Base-by-base conservation (phyloP, 2,329 filamentous ascomycete species). In the Cytospora mali region DNA sequence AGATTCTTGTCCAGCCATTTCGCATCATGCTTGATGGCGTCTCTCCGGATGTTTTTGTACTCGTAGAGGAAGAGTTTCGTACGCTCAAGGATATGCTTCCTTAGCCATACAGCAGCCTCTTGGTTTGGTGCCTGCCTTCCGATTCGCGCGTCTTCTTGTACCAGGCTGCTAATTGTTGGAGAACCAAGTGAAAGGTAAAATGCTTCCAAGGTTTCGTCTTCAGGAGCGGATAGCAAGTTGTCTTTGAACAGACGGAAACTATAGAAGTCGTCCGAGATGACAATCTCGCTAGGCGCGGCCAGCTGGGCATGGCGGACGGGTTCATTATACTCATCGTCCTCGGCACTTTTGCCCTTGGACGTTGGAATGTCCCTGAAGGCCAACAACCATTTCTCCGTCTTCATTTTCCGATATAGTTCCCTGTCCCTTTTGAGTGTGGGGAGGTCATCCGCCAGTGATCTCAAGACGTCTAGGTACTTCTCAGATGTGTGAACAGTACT, bases 1-100 rank as follows among this genome's bases (percentile, higher is more conserved):
- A 99, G 78, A 68, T 96, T 90, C 71, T 92, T 91, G 70, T 96
- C 92, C 13, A 99, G 80, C 95, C 95, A 99, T 69, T 90, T 91
- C 7, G 87, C 84, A 73, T 98, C 93, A 70, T 95, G 92, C 68
- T 89, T 90, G 71, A 99, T 88, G n/a, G 84, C 81, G 64, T 96
- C 91, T 5, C 84, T 81, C 39, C 88, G 84, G 72, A 94, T 90
- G 70, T 91, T 82, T 27, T 79, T 72, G 63, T 86, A 86, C 66
- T 88, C 93, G 71, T 97, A 90, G 29, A 99, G 80, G 74, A 98
- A 99, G 28, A 99, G 83, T 67, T 94, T 91, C 59, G 90, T 89
- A 60, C 95, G 87, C 74, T 99, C 96, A 5, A 96, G 80, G 21
- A 98, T 91, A 66, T 94, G 87, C 69, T 90, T 93, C 60, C 89